Base-by-base conservation (phyloP, 106 monocot genomes). In the Platanthera zijinensis region DNA sequence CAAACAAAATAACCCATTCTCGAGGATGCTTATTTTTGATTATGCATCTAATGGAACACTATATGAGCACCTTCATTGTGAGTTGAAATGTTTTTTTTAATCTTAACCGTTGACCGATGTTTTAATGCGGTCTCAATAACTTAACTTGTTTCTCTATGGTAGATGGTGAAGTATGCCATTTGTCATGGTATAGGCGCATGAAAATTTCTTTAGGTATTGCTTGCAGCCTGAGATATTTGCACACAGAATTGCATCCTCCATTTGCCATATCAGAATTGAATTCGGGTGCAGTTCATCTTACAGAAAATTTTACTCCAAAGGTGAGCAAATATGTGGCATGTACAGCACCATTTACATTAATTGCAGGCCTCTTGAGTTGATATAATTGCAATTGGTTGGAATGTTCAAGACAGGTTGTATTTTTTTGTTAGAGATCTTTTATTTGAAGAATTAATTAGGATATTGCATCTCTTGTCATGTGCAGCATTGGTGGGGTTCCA, bases 261-360 rank as follows among this genome's bases (percentile, higher is more conserved):
- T 90, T 89, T 67, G 71, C 85, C 51, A 48, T 99, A 76, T 87
- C 90, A 66, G 89, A 92, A 39, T 77, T 99, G 77, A 92, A 86
- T 66, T 92, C 99, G 48, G 84, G 80, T 78, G 28, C 86, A 0
- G 85, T 99, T 8, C 92, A 92, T 81, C 84, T 99, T 57, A 99
- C 91, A 46, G 99, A 99, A 88, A 92, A 94, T 80, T 99, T 92
- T 81, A 87, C 99, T 76, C 92, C 99, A 62, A 99, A 94, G 94
- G 99, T 99, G 79, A 57, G 76, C 30, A 10, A 5, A 67, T 51
- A 62, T 73, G 21, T 79, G 25, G 46, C 57, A 64, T 63, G 61
- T 74, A 66, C 32, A 30, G 17, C 10, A 22, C 64, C 25, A 25
- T 17, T 30, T 0, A 25, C 25, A 64, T 64, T 25, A 64, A 28